A percentile compares a stretch with the other conserved stretches of the same genome.
Evolutionary conservation across 164 flowering plant genomes (phyloP).

Genomic region (Santalum album): DNA sequence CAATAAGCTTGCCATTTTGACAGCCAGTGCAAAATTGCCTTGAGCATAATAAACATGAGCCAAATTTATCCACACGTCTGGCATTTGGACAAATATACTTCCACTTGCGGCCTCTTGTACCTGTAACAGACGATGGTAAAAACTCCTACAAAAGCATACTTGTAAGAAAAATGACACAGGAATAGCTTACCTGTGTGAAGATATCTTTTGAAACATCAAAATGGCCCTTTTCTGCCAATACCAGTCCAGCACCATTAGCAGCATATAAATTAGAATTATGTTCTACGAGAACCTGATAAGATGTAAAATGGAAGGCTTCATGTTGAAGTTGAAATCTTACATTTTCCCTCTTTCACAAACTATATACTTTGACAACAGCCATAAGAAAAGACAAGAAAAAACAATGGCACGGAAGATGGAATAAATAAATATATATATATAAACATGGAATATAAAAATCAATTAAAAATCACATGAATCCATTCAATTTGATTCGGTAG

Average conservation of each 20-base stretch:
- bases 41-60: conserved; percentile 98
- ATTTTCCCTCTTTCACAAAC: too few species aligned
- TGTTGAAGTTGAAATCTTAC: background rate
- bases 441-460: too few species aligned
- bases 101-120: conserved; percentile 99
- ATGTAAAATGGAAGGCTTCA: background rate
- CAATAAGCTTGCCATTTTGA: conserved; percentile 60
- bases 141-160: background rate
- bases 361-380: too few species aligned
- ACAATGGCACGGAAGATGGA: too few species aligned
- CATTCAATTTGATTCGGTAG: too few species aligned
- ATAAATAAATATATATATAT: too few species aligned
- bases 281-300: conserved; percentile 62
- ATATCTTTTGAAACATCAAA: conserved; percentile 92
- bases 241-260: conserved; percentile 93
- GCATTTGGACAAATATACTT: conserved; percentile 87
- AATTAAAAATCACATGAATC: too few species aligned
- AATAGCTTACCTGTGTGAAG: conserved; percentile 64
- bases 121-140: conserved; percentile 21
- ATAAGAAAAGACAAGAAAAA: too few species aligned
- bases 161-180: background rate
- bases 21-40: conserved; percentile 87
- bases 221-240: conserved; percentile 94
- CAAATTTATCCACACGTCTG: conserved; percentile 94
- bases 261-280: conserved; percentile 80